Evolutionary conservation across 2,329 filamentous ascomycete genomes (phyloP).

Genomic region (Didymella exigua): DNA sequence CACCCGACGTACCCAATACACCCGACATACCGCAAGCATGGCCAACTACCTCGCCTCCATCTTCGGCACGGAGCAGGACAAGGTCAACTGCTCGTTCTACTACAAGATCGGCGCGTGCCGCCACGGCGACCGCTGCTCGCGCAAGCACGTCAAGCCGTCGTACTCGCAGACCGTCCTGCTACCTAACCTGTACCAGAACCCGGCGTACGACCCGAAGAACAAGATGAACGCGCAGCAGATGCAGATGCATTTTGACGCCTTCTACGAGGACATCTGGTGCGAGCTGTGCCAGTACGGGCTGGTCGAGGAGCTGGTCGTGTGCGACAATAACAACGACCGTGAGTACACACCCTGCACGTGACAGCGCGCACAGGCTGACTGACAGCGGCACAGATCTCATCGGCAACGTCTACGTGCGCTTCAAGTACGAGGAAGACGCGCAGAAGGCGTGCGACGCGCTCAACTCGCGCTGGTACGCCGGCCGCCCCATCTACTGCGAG

Average conservation of each 20-base stretch:
- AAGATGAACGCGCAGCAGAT: slow-evolving; percentile 96
- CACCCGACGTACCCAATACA: background rate
- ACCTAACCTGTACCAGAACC: slow-evolving; percentile 99
- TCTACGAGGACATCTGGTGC: slow-evolving; percentile 99
- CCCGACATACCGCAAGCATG: slow-evolving; percentile 60
- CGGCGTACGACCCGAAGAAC: slow-evolving; percentile 93
- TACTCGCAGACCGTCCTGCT: slow-evolving; percentile 98
- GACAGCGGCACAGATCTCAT: slow-evolving; percentile 71
- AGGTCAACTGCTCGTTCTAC: slow-evolving; percentile 99
- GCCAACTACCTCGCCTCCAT: slow-evolving; percentile 99
- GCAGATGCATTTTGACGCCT: slow-evolving; percentile 99
- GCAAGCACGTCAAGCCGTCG: slow-evolving; percentile 98
- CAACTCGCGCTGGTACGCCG: slow-evolving; percentile 96
- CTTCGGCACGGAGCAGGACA: slow-evolving; percentile 99
- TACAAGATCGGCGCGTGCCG: slow-evolving; percentile 99
- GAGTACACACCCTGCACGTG: slow-evolving; percentile 47
- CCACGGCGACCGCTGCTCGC: slow-evolving; percentile 95
- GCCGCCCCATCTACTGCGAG: slow-evolving; percentile 97
- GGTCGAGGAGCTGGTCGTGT: slow-evolving; percentile 96
- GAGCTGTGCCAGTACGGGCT: slow-evolving; percentile 98
- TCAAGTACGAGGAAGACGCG: slow-evolving; percentile 98
- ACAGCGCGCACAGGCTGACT: slow-evolving; percentile 18
- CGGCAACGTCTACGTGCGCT: slow-evolving; percentile 98
- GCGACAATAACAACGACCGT: slow-evolving; percentile 99
- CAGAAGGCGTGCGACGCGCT: slow-evolving; percentile 92